Evolutionary conservation across 2,329 filamentous ascomycete species (phyloP).

Genomic region (Venturia aucupariae): DNA sequence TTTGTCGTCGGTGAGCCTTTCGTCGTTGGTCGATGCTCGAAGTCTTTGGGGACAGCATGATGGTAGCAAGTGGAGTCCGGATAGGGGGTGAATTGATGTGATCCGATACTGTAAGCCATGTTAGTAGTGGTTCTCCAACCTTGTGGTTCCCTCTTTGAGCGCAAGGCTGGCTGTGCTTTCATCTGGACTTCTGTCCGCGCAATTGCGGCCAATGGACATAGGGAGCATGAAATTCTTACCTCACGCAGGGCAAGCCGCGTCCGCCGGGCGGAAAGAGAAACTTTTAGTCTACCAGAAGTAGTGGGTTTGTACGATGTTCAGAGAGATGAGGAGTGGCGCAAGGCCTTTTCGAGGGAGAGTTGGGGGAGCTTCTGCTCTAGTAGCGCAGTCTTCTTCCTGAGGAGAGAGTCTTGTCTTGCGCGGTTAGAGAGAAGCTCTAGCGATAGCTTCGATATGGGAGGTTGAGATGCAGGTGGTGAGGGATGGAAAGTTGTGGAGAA

Average conservation of each 20-base stretch:
- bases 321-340: neutral
- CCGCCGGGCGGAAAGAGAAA: slow-evolving; percentile 56
- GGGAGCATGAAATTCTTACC: slow-evolving; percentile 39
- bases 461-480: neutral
- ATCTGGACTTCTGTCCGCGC: neutral
- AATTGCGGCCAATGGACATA: neutral
- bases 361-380: slow-evolving; percentile 6
- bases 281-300: slow-evolving; percentile 1
- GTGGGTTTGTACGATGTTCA: neutral
- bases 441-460: neutral
- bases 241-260: slow-evolving; percentile 77
- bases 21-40: slow-evolving; percentile 65
- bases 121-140: slow-evolving; percentile 14
- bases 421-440: slow-evolving; percentile 1
- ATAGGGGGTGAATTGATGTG: slow-evolving; percentile 31
- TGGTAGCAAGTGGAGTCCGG: slow-evolving; percentile 62
- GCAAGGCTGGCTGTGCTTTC: neutral
- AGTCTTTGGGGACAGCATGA: slow-evolving; percentile 66
- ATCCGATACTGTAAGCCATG: slow-evolving; percentile 33
- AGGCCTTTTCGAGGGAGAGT: neutral
- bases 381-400: neutral
- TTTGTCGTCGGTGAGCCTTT: slow-evolving; percentile 75
- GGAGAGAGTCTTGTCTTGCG: neutral
- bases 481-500: neutral
- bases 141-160: neutral